Percentiles rank a stretch among this genome's conserved stretches.
These are phyloP conservation scores for Alternaria solani DNA, from an alignment of 2,329 filamentous ascomycete genomes.

Conservation along the genomic window DNA sequence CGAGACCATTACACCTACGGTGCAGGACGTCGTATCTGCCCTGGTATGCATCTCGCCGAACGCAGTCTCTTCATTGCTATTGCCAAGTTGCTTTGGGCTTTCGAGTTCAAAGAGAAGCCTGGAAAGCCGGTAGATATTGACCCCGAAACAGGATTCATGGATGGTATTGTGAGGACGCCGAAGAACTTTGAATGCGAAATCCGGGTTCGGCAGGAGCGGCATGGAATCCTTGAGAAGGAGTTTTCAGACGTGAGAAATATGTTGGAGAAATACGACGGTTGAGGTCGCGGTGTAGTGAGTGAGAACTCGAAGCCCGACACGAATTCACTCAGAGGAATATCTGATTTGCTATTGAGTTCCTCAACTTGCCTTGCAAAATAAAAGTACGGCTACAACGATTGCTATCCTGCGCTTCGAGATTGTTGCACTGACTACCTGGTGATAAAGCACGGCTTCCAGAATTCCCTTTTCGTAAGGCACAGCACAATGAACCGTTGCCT, in stretches of 20 bases:
- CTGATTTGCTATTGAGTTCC: neutral
- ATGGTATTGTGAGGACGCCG: constrained; percentile 3
- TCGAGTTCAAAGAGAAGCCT: constrained; percentile 36
- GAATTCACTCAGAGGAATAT: neutral
- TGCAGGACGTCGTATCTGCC: constrained; percentile 58
- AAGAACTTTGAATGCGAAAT: constrained; percentile 4
- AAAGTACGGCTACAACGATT: neutral
- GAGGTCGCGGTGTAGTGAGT: neutral
- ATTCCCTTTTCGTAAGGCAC: neutral
- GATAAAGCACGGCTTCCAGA: neutral
- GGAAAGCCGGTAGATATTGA: constrained; percentile 5
- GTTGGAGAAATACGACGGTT: neutral
- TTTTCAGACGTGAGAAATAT: constrained; percentile 1
- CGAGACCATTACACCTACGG: constrained; percentile 61
- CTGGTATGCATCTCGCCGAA: constrained; percentile 62
- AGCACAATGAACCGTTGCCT: neutral
- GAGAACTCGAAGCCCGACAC: neutral
- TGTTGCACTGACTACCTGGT: neutral
- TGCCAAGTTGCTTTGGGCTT: constrained; percentile 60
- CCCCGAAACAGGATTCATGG: constrained; percentile 3
- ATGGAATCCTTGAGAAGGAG: neutral
- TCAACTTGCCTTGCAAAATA: neutral
- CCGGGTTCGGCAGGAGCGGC: neutral
- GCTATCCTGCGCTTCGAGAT: neutral
- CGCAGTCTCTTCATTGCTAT: constrained; percentile 56